Base-by-base conservation (phyloP, 2,329 filamentous ascomycete species). In the Whalleya microplaca region DNA sequence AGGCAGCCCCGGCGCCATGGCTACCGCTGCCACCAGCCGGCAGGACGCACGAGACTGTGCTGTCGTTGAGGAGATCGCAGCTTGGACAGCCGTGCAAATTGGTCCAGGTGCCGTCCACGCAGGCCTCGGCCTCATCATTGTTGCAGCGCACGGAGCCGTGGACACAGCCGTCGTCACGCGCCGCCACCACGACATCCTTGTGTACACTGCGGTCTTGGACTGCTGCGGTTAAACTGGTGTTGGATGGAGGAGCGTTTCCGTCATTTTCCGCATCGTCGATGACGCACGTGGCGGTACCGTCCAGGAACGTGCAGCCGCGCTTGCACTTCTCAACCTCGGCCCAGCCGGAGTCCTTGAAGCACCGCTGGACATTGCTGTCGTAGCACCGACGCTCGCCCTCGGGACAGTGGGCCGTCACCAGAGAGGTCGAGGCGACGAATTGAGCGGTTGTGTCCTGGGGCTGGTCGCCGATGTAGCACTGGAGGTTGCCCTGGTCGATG, bases 21-120 rank as follows among this genome's bases (percentile, higher is more conserved):
- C 14, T 14, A 3, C 14, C 14, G 32, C 32, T 16, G 4, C 4
- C 14, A 3, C 14, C 10, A 12, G 3, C 14, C 3, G 4, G 3
- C 32, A 37, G 5, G 32, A 16, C 5, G 32, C 32, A 37, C 10
- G 32, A 37, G 32, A 37, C 32, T 37, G 32, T 7, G 32, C 32
- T 62, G 45, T 57, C 51, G 53, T 55, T 46, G 21, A 59, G 51
- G 29, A 55, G 53, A 32, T 55, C 53, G 48, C 56, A 62, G 45
- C 40, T 41, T 14, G 48, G 56, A 45, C 59, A 62, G 41, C 60
- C 54, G 21, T 51, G 32, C 54, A 54, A 60, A 19, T 48, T 19
- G 20, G 40, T 16, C 32, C 32, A 37, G 4, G 29, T 32, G 47
- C 40, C 21, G 51, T 37, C 8, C 7, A 19, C 45, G 21, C 54